phyloP scores from a whole-genome alignment of 2,329 filamentous ascomycete genomes.

The Stachybotrys elegans region DNA sequence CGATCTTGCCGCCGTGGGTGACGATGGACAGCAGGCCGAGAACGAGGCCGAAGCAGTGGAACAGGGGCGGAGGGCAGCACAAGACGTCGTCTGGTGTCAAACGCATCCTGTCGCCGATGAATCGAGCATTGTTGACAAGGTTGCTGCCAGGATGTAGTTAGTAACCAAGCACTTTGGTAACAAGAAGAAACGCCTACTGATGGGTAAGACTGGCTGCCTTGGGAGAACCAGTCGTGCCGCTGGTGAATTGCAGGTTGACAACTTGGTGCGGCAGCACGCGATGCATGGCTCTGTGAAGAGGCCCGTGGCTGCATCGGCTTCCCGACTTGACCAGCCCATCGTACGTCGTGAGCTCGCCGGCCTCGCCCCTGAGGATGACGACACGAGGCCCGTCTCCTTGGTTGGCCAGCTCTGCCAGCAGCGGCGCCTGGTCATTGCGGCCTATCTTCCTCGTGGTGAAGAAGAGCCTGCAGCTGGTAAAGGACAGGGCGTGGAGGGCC shows the following conservation, averaged over 20 bases:
- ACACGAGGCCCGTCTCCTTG: conserved; percentile 44
- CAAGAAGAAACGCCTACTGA: conserved; percentile 40
- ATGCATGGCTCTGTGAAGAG: conserved; percentile 47
- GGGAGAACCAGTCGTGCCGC: conserved; percentile 67
- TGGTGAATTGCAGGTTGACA: conserved; percentile 71
- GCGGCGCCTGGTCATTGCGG: conserved; percentile 54
- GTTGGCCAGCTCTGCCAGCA: conserved; percentile 49
- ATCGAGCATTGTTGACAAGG: conserved; percentile 61
- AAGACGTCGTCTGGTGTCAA: conserved; percentile 62
- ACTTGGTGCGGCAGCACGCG: conserved; percentile 60
- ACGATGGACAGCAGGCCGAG: conserved; percentile 67
- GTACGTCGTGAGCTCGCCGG: conserved; percentile 54
- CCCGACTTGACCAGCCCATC: conserved; percentile 51
- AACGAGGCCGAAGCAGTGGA: conserved; percentile 82
- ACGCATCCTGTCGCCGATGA: conserved; percentile 70
- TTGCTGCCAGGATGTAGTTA: too few relatives aligned
- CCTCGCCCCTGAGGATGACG: conserved; percentile 54
- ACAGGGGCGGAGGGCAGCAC: conserved; percentile 78
- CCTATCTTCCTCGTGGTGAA: conserved; percentile 70
- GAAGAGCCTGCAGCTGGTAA: conserved; percentile 67
- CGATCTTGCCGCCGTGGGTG: conserved; percentile 70
- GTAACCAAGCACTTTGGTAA: too few relatives aligned
- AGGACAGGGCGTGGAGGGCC: conserved; percentile 64
- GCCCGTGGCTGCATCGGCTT: conserved; percentile 39
- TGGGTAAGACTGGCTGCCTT: conserved; percentile 74